These are phyloP conservation scores for Circinella minor DNA, from an alignment of 371 early-diverging fungal species.

Conservation along the genomic window DNA sequence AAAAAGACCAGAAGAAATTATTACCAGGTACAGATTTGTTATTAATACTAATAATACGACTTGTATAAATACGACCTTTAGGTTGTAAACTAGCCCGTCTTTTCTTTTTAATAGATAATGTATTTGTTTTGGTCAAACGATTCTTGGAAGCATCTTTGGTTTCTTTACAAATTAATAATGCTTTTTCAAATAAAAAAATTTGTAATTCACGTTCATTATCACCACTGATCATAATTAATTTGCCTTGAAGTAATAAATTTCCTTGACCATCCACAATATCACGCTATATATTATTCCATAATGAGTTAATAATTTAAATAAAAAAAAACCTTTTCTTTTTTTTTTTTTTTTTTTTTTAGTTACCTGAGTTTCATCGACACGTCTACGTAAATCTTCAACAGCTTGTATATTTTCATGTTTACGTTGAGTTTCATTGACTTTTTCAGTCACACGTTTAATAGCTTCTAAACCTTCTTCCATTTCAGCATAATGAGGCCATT, in stretches of 20 bases:
- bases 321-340: background rate
- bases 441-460: constrained; percentile 86
- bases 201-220: constrained; percentile 80
- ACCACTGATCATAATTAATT: constrained; percentile 76
- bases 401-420: constrained; percentile 83
- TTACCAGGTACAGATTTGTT: constrained; percentile 30
- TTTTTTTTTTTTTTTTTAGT: constrained; percentile 9
- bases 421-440: constrained; percentile 91
- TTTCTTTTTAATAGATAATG: constrained; percentile 43
- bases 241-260: constrained; percentile 80
- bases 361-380: constrained; percentile 61
- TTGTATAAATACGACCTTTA: constrained; percentile 76
- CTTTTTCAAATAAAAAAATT: constrained; percentile 88
- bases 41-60: constrained; percentile 24
- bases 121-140: constrained; percentile 45
- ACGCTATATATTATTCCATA: constrained; percentile 1
- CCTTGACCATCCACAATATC: constrained; percentile 69
- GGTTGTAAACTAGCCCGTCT: constrained; percentile 65
- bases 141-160: constrained; percentile 52
- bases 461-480: constrained; percentile 78
- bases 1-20: no score
- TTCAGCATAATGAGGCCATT: constrained; percentile 76
- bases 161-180: constrained; percentile 89
- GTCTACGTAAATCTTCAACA: constrained; percentile 75
- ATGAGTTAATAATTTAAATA: background rate